A percentile compares a stretch with the other conserved stretches of the same genome.
Evolutionary conservation across 768 basidiomycete species (phyloP).

Genomic region (Macrocybe gigantea): DNA sequence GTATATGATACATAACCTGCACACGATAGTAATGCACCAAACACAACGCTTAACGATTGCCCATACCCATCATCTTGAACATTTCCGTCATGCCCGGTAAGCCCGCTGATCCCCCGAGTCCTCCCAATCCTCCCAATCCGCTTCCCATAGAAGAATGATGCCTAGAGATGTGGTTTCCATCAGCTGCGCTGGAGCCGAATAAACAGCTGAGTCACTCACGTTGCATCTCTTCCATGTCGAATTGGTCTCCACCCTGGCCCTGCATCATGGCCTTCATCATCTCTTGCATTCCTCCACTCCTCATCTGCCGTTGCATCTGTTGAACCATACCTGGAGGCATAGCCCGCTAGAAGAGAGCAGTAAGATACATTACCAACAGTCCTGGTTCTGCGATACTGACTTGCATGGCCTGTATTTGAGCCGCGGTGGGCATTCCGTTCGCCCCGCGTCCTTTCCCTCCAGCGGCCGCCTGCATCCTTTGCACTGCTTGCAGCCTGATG

Average conservation of each 20-base stretch:
- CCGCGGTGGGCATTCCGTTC: constrained; percentile 86
- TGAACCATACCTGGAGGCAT: constrained; percentile 96
- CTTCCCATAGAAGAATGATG: constrained; percentile 88
- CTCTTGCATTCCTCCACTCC: constrained; percentile 86
- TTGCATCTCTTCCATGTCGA: constrained; percentile 95
- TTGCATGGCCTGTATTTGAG: constrained; percentile 94
- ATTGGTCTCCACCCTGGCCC: constrained; percentile 82
- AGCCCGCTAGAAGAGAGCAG: constrained; percentile 49
- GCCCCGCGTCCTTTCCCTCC: constrained; percentile 84
- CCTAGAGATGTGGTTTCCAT: constrained; percentile 31
- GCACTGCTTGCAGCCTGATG: constrained; percentile 73
- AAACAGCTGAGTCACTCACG: constrained; percentile 36
- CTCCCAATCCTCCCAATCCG: constrained; percentile 50
- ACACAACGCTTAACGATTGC: constrained; percentile 29
- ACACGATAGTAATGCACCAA: neutral
- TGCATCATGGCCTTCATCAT: constrained; percentile 99
- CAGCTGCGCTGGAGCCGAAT: neutral
- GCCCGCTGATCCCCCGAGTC: constrained; percentile 24
- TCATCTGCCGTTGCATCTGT: constrained; percentile 82
- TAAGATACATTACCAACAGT: neutral
- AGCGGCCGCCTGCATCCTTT: constrained; percentile 87
- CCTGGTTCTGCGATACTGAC: constrained; percentile 32
- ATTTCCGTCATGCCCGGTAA: constrained; percentile 72
- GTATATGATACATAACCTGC: constrained; percentile 1
- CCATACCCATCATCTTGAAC: constrained; percentile 89